Base-by-base conservation (phyloP, 75 land plant species). In the Ceratopteris richardii region DNA sequence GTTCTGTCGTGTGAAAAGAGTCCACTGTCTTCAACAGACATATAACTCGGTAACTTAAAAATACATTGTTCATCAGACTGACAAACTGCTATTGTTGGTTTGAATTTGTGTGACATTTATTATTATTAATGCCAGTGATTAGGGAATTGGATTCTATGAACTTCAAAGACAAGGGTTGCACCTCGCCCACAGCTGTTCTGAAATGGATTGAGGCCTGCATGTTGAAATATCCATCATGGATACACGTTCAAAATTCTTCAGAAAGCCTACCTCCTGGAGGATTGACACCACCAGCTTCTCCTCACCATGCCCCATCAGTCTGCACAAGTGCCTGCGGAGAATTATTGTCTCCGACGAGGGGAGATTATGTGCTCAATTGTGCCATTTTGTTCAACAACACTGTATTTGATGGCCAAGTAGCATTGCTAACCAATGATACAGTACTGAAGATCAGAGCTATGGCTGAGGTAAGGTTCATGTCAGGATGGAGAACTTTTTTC, bases 191-290 rank as follows among this genome's bases (percentile, higher is more conserved):
- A 48, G 54, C 63, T 33, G 67, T 58, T 17, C 53, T 88, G 51
- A 70, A 76, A 54, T 93, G 98, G 98, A 80, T 93, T 18, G 95
- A 93, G 63, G 76, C 80, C 0, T 93, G 98, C 62, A 82, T 93
- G 90, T 60, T 63, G 44, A 80, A 77, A 51, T 60, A 60, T 51
- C 74, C 73, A 10, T 82, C 73, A 73, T 93, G 98, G 98, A 83
- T 93, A 48, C 90, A 93, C 36, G 84, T 93, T 9, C 98, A 93
- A 62, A 82, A 73, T 44, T 81, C 78, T 18, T 27, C 51, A 23
- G 89, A 85, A 52, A 73, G 56, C 5, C 36, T 57, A n/a, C 69
- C 77, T 10, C 46, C 74, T 13, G 68, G 77, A 48, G 3, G 9
- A 26, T 64, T 73, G 12, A 91, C 97, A 9, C 86, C 94, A 22